A percentile compares a stretch with the other conserved stretches of the same genome.
phyloP scores from a whole-genome alignment of 1,139 yeast species.

The Candida sp. region DNA sequence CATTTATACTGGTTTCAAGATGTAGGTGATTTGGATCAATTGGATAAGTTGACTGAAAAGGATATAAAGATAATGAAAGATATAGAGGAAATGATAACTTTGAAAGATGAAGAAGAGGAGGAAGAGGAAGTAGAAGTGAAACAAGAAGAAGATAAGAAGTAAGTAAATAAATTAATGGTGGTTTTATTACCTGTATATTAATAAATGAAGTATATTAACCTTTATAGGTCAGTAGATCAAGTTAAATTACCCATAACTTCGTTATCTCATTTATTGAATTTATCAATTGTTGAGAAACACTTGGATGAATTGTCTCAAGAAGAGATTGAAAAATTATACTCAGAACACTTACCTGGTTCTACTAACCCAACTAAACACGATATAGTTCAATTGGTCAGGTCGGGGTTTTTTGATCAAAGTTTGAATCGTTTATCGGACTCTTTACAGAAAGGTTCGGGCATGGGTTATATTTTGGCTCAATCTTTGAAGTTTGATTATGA shows the following conservation, averaged over 20 bases:
- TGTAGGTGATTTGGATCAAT: constrained; percentile 60
- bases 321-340: constrained; percentile 33
- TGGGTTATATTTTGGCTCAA: constrained; percentile 51
- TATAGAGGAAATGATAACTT: constrained; percentile 51
- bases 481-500: constrained; percentile 48
- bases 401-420: constrained; percentile 54
- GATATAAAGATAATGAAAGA: constrained; percentile 54
- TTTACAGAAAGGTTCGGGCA: constrained; percentile 37
- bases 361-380: constrained; percentile 35
- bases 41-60: constrained; percentile 59
- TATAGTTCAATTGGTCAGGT: constrained; percentile 44
- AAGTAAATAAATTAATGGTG: constrained; percentile 6
- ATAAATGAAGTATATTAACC: neutral
- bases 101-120: constrained; percentile 42
- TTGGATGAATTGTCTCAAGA: constrained; percentile 33
- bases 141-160: constrained; percentile 6
- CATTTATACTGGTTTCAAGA: constrained; percentile 92
- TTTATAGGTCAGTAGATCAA: neutral
- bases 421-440: constrained; percentile 42
- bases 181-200: neutral
- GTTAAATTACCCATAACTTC: constrained; percentile 19
- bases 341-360: constrained; percentile 42
- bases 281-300: constrained; percentile 34
- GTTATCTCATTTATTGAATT: constrained; percentile 40
- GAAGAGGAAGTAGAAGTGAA: constrained; percentile 26